phyloP scores from a whole-genome alignment of 306 rosid species.

The Begonia fuchsioides region DNA sequence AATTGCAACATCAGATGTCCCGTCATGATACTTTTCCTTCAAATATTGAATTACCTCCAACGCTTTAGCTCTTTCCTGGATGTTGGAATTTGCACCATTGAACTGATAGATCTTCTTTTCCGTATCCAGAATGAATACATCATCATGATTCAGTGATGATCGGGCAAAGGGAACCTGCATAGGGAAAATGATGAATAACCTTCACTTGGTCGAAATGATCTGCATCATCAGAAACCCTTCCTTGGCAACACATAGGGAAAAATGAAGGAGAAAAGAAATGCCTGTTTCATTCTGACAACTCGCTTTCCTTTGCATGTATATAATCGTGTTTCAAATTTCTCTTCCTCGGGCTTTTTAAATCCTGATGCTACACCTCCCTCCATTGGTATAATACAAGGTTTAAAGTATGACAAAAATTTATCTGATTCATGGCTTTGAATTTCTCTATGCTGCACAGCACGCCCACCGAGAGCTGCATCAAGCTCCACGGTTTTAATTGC shows the following conservation, averaged over 20 bases:
- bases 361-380: constrained; percentile 91
- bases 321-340: constrained; percentile 70
- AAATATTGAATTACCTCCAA: constrained; percentile 85
- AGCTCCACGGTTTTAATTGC: constrained; percentile 92
- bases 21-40: constrained; percentile 87
- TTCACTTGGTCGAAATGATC: constrained; percentile 12
- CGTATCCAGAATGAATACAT: constrained; percentile 86
- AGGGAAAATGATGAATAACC: constrained; percentile 14
- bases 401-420: constrained; percentile 92
- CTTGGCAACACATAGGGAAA: background rate
- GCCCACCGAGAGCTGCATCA: constrained; percentile 87
- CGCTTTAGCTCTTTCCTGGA: constrained; percentile 98
- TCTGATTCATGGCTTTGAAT: constrained; percentile 93
- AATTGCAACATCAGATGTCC: constrained; percentile 85
- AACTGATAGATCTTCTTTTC: constrained; percentile 81
- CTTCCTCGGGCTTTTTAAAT: constrained; percentile 66
- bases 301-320: constrained; percentile 93
- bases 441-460: constrained; percentile 96
- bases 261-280: constrained; percentile 20
- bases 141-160: constrained; percentile 93
- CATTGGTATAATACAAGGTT: constrained; percentile 93
- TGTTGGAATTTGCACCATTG: constrained; percentile 95
- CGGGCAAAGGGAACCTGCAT: constrained; percentile 90
- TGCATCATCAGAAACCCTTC: too few species aligned
- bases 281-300: constrained; percentile 99